phyloP scores from a whole-genome alignment of 805 yeast species.

The Candida rishiriensis region DNA sequence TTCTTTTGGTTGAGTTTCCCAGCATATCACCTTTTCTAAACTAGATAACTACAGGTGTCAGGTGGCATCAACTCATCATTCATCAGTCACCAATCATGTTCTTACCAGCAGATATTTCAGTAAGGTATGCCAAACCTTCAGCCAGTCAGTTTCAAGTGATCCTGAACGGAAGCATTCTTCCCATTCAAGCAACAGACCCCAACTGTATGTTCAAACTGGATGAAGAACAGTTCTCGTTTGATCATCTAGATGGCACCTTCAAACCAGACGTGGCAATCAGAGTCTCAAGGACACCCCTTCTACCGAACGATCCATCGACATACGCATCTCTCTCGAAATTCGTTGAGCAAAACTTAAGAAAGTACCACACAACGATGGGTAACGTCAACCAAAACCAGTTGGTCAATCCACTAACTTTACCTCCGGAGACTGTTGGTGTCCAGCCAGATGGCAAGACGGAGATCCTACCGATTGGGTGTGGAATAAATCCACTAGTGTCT shows the following conservation, averaged over 20 bases:
- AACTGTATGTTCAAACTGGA: conserved; percentile 26
- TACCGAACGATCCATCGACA: conserved; percentile 42
- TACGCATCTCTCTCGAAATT: conserved; percentile 50
- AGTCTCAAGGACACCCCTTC: conserved; percentile 33
- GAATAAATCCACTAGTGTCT: conserved; percentile 46
- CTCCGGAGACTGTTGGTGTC: conserved; percentile 29
- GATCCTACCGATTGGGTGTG: conserved; percentile 44
- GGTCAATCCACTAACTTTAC: conserved; percentile 35
- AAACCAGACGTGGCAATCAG: conserved; percentile 29
- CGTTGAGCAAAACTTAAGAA: conserved; percentile 38
- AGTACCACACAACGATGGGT: conserved; percentile 32
- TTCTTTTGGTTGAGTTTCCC: too few species aligned
- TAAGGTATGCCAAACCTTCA: conserved; percentile 20
- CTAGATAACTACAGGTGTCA: too few species aligned
- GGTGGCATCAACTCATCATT: too few species aligned
- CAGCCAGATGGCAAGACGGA: conserved; percentile 31
- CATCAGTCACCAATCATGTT: conserved; percentile 20
- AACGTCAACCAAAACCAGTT: conserved; percentile 34
- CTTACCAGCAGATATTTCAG: conserved; percentile 28
- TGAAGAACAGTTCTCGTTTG: conserved; percentile 30
- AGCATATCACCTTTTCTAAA: too few species aligned
- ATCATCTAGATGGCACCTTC: conserved; percentile 28
- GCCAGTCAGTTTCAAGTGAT: conserved; percentile 25
- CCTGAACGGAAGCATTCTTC: conserved; percentile 27
- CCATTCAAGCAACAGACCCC: conserved; percentile 33